phyloP scores from a whole-genome alignment of 1,284 basidiomycete genomes.

The Cutaneotrichosporon daszewskae region DNA sequence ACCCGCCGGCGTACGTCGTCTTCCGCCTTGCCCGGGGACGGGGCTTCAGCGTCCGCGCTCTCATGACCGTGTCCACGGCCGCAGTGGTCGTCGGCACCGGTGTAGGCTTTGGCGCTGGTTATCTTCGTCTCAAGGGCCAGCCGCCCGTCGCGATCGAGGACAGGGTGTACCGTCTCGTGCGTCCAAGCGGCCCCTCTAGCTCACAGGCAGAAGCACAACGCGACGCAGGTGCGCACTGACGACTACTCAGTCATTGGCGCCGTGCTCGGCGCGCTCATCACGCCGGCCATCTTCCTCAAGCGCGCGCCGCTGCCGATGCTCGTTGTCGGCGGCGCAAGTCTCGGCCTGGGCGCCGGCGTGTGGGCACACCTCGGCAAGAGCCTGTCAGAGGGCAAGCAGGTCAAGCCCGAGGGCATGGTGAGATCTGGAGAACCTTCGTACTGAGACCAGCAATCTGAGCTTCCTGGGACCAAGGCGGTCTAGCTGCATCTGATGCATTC shows the following conservation, averaged over 20 bases:
- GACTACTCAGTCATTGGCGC: conserved; percentile 46
- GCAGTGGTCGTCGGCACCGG: conserved; percentile 22
- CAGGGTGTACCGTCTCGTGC: conserved; percentile 33
- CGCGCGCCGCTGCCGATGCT: conserved; percentile 34
- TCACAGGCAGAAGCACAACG: conserved; percentile 26
- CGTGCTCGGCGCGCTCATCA: conserved; percentile 32
- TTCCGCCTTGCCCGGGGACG: conserved; percentile 17
- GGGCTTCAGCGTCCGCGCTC: conserved; percentile 30
- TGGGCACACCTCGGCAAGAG: conserved; percentile 33
- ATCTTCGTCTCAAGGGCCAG: conserved; percentile 23
- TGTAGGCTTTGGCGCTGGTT: conserved; percentile 26
- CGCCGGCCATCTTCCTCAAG: conserved; percentile 39
- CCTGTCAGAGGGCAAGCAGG: conserved; percentile 29
- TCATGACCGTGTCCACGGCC: conserved; percentile 24
- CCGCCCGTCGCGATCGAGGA: conserved; percentile 27
- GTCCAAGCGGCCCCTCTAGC: conserved; percentile 12
- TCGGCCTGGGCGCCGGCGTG: conserved; percentile 41
- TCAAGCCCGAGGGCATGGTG: conserved; percentile 39
- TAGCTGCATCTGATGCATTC: too few relatives aligned
- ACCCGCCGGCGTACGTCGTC: conserved; percentile 38
- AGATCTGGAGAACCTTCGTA: too few relatives aligned
- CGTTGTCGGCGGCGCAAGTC: conserved; percentile 37
- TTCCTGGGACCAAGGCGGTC: too few relatives aligned
- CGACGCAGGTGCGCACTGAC: conserved; percentile 34
- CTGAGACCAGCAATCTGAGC: too few relatives aligned